Evolutionary conservation across 495 filamentous ascomycete species (phyloP), one percentile per base, ranked within the genome.

Genomic region (Aspergillus cavernicola): DNA sequence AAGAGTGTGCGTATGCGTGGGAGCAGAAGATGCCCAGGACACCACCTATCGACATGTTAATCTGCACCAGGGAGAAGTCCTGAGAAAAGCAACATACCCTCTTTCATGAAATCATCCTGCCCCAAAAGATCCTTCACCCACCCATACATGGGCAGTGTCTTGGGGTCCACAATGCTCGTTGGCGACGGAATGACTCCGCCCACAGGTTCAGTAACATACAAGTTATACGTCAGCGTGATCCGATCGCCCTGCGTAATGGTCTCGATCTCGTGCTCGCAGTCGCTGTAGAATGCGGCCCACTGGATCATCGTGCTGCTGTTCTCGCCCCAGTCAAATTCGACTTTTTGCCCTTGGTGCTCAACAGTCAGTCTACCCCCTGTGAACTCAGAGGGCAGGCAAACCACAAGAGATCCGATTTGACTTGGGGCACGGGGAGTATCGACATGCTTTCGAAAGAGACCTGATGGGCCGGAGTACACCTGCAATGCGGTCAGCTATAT

Each of bases 271-370:
- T 85, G 81, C 56, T 80, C 75, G 54, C 77, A 82, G 55, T 85
- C 80, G 50, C 73, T 79, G 58, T 82, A 85, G 62, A 85, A 85
- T 1, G 82, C 81, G 0, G 75, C 79, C 81, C 80, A 85, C 18
- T 77, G 62, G 41, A 84, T 70, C 1, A 55, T 11, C 0, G 64
- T 36, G 4, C 18, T 38, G 31, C 59, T 68, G 0, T 43, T 37
- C 0, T 33, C 20, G 18, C 54, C 55, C 78, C 79, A 82, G 59
- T 80, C 72, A 51, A 72, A 77, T 6, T 57, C 50, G n/a, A 70
- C 52, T 3, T 61, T 52, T 31, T 48, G 64, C 13, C 58, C 52
- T 3, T 55, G 16, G 16, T 70, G 65, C 0, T 53, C 49, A 5
- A 72, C 60, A 5, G 36, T n/a, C 26, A 67, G 33, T 2, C 47